Percentiles rank a stretch among this genome's conserved stretches.
Evolutionary conservation across 208 protist species (phyloP).

Genomic region (Tritrichomonas musculus): DNA sequence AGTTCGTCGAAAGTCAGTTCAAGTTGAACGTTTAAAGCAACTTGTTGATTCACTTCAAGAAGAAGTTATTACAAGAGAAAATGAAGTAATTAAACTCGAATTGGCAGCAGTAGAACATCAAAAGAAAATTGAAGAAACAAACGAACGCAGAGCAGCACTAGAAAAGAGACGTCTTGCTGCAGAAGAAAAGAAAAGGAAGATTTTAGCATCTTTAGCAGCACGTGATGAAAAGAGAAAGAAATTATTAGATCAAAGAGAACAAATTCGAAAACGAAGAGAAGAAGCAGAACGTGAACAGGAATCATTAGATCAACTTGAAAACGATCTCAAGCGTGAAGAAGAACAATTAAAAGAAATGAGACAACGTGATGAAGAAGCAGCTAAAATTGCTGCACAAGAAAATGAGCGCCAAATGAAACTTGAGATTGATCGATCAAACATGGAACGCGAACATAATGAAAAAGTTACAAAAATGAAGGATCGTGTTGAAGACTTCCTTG

Average conservation of each 20-base stretch:
- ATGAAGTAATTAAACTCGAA: neutral
- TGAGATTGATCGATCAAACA: neutral
- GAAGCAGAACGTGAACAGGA: slow-evolving; percentile 1
- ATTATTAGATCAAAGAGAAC: neutral
- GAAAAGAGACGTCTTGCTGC: neutral
- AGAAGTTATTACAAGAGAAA: neutral
- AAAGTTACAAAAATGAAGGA: neutral
- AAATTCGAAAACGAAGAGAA: neutral
- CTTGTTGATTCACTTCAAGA: neutral
- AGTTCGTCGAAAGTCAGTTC: neutral
- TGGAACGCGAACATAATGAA: neutral
- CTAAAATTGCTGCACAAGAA: neutral
- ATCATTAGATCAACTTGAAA: neutral
- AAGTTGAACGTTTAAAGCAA: neutral
- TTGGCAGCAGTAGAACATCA: neutral
- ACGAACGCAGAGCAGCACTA: neutral
- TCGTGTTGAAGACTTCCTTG: neutral
- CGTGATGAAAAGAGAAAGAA: slow-evolving; percentile 13
- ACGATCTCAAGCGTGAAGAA: neutral
- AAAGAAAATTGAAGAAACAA: slow-evolving; percentile 29
- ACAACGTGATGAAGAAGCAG: neutral
- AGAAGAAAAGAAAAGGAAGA: neutral
- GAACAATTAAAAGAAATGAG: neutral
- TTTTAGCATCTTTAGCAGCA: neutral
- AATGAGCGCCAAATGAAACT: neutral